Evolutionary conservation across 169 alveolate genomes (phyloP).

Genomic region (Cryptosporidium sp.): DNA sequence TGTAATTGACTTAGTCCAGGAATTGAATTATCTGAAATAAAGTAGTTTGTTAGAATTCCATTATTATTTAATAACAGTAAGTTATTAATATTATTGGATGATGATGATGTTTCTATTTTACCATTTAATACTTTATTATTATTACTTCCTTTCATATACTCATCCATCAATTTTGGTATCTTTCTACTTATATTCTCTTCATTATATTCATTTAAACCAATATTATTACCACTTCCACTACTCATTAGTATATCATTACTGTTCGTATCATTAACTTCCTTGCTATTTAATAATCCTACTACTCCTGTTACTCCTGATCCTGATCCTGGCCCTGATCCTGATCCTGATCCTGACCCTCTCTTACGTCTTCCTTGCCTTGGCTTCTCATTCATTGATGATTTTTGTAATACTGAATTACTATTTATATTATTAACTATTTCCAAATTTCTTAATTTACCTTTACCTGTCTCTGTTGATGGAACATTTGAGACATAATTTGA

Average conservation of each 20-base stretch:
- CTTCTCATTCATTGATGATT: neutral
- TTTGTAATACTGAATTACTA: too few relatives aligned
- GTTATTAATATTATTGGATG: neutral
- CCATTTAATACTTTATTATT: too few relatives aligned
- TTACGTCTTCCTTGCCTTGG: constrained; percentile 26
- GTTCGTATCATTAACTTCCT: neutral
- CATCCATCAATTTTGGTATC: neutral
- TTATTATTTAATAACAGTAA: too few relatives aligned
- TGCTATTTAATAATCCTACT: neutral
- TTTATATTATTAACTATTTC: neutral
- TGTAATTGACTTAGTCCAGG: neutral
- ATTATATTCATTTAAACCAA: neutral
- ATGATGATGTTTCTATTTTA: neutral
- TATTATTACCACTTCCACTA: too few relatives aligned
- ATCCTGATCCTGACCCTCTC: neutral
- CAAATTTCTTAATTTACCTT: neutral
- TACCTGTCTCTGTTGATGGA: neutral
- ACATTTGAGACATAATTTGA: neutral
- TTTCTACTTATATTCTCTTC: neutral
- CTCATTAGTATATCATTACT: too few relatives aligned
- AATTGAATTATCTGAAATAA: neutral
- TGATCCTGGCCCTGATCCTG: too few relatives aligned
- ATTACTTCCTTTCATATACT: neutral
- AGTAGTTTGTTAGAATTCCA: neutral
- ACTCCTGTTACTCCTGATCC: neutral